Evolutionary conservation across 2,329 filamentous ascomycete genomes (phyloP), one percentile per base, ranked within the genome.

Genomic region (Penicillium sp.): DNA sequence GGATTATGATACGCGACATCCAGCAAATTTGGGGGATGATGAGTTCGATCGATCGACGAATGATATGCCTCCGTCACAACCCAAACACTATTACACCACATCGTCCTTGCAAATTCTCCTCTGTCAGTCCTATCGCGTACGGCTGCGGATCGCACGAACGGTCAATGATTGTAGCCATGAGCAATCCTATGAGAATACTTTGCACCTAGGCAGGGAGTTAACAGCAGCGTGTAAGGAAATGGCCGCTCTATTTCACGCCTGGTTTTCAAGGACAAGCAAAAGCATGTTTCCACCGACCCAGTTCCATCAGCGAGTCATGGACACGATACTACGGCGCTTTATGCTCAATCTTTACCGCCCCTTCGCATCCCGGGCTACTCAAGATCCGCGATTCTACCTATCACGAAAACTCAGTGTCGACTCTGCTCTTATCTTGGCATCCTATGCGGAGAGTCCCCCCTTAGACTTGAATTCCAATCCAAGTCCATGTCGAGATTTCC

Each of bases 11-110:
- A 62, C 59, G 8, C 33, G 26, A 8, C 61, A 62, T 0, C 68
- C 67, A 4, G 62, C 61, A 13, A 68, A 68, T 48, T 14, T 68
- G 2, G 55, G 67, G 19, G 67, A 69, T n/a, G 53, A 65, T 11
- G 58, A 65, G 19, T 57, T 70, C 25, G 59, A 68, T n/a, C 52
- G 45, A 4, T 19, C 33, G 6, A 65, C 55, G 1, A 37, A 35
- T 1, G 45, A 48, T 3, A 16, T 63, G 5, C 63, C 65, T 4
- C 35, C 37, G n/a, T 13, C 61, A 13, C 54, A 54, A 22, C 40
- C 58, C 6, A 59, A 48, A 19, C 46, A 45, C 10, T 49, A 38
- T 14, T 61, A 52, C n/a, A 69, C 66, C 0, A 56, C 55, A 11
- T 63, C 65, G 1, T 67, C 67, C 3, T 13, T 68, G 14, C 67